Evolutionary conservation across 306 rosid genomes (phyloP).

Genomic region (Hippophae tibetana): DNA sequence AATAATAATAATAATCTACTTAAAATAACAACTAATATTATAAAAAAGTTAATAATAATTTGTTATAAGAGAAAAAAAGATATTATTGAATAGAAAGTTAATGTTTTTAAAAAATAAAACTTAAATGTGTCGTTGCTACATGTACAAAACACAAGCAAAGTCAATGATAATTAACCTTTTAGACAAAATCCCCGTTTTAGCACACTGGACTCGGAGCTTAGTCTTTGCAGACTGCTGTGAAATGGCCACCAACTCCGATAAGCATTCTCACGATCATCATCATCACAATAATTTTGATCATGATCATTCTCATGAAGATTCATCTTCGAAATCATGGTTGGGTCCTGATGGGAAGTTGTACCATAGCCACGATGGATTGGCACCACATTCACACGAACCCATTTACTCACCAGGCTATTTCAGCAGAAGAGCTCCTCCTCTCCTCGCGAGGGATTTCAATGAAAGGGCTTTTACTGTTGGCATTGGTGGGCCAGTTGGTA

Average conservation of each 20-base stretch:
- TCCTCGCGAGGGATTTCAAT: conserved; percentile 48
- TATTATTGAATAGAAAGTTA: too few relatives aligned
- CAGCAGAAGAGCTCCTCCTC: conserved; percentile 81
- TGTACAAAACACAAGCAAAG: too few relatives aligned
- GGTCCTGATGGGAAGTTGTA: conserved; percentile 74
- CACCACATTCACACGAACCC: conserved; percentile 96
- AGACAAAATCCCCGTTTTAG: too few relatives aligned
- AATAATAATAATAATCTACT: too few relatives aligned
- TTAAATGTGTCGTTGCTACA: too few relatives aligned
- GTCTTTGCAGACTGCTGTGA: too few relatives aligned
- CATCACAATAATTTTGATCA: conserved; percentile 23
- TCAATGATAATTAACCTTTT: too few relatives aligned
- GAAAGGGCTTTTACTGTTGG: conserved; percentile 92
- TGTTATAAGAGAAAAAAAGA: too few relatives aligned
- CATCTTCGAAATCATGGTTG: conserved; percentile 37
- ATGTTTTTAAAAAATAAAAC: too few relatives aligned
- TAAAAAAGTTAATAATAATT: too few relatives aligned
- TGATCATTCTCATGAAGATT: conserved; percentile 26
- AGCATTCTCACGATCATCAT: conserved; percentile 15
- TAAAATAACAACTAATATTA: too few relatives aligned
- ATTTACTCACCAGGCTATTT: conserved; percentile 88
- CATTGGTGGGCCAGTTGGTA: conserved; percentile 96
- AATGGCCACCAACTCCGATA: conserved; percentile 8
- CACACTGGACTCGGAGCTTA: too few relatives aligned
- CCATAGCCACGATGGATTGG: conserved; percentile 94